These are phyloP conservation scores for Verticillium zaregamsianum DNA, from an alignment of 2,329 filamentous ascomycete genomes.

Conservation along the genomic window DNA sequence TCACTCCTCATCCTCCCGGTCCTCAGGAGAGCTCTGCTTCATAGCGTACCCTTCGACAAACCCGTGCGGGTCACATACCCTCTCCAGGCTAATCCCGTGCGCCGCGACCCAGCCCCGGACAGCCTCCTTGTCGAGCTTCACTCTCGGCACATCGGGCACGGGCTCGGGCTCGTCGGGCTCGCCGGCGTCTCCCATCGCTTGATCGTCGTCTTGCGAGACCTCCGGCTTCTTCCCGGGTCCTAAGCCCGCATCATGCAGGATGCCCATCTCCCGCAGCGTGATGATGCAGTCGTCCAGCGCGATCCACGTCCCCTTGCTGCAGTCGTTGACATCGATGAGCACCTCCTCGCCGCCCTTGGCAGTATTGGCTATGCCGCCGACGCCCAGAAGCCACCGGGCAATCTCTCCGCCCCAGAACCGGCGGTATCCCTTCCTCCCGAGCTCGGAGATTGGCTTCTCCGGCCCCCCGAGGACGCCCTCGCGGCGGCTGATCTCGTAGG, in stretches of 20 bases:
- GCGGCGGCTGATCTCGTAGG: constrained; percentile 83
- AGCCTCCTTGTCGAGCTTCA: constrained; percentile 48
- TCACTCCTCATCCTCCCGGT: not conserved
- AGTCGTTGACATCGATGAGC: constrained; percentile 63
- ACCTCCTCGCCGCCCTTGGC: constrained; percentile 27
- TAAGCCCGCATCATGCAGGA: constrained; percentile 56
- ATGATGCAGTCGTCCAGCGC: constrained; percentile 76
- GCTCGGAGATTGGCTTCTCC: constrained; percentile 86
- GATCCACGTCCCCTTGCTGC: constrained; percentile 79
- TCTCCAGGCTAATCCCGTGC: constrained; percentile 59
- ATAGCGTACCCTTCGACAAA: constrained; percentile 67
- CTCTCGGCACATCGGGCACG: constrained; percentile 32
- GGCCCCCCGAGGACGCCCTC: constrained; percentile 85
- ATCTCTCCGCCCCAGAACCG: constrained; percentile 86
- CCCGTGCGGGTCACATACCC: constrained; percentile 67
- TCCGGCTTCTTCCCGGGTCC: constrained; percentile 36
- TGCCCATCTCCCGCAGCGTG: constrained; percentile 74
- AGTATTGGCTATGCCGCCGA: not conserved
- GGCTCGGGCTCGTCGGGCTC: constrained; percentile 21
- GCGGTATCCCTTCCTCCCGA: constrained; percentile 77
- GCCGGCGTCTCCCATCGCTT: constrained; percentile 16
- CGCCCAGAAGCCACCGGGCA: constrained; percentile 58
- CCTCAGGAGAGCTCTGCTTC: constrained; percentile 19
- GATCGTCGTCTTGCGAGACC: constrained; percentile 15
- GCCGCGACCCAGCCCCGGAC: constrained; percentile 63